Evolutionary conservation across 2,329 filamentous ascomycete species (phyloP), one percentile per base, ranked within the genome.

Genomic region (Botrytis galanthina): DNA sequence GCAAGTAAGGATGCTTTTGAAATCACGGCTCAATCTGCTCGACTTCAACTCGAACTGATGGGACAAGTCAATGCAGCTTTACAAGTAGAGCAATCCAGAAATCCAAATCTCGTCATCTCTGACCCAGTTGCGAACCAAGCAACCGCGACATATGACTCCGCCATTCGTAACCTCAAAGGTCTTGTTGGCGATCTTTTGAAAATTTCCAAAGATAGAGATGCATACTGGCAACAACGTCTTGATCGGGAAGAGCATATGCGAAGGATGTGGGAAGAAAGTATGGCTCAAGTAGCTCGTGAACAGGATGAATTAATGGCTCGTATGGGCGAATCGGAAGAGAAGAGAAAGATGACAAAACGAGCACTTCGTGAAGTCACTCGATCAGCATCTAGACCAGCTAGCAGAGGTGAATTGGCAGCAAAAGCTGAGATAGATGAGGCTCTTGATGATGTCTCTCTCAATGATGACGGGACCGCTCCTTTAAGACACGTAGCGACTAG

Each of bases 241-340:
- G 95, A 97, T 78, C 91, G 94, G 71, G 96, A 99, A 83, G 91
- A 91, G 61, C 93, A 97, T 81, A 92, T 98, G 84, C 90, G 96
- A 54, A 91, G 93, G 74, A 93, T 99, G 90, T 99, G 96, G 96
- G 96, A 99, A 83, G 96, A 99, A 80, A 98, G 95, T 83, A 98
- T 99, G 96, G 94, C 96, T 16, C 91, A 95, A 79, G 92, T 99
- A n/a, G 96, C 95, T 29, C 91, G 90, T 73, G 96, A 99, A 81
- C 96, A 99, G 79, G 96, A 98, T 82, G 89, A 94, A 70, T 87
- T 99, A 1, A 94, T 98, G 81, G 93, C 90, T 51, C 92, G 91
- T 73, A 93, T 98, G 75, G 94, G 93, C 62, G 93, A 97, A 82
- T 93, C 94, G 1, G 95, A 98, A 82, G 89, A 92, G 80, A 98